These are phyloP conservation scores for Hymenoscyphus repandus DNA, from an alignment of 2,329 filamentous ascomycete genomes.

Conservation along the genomic window DNA sequence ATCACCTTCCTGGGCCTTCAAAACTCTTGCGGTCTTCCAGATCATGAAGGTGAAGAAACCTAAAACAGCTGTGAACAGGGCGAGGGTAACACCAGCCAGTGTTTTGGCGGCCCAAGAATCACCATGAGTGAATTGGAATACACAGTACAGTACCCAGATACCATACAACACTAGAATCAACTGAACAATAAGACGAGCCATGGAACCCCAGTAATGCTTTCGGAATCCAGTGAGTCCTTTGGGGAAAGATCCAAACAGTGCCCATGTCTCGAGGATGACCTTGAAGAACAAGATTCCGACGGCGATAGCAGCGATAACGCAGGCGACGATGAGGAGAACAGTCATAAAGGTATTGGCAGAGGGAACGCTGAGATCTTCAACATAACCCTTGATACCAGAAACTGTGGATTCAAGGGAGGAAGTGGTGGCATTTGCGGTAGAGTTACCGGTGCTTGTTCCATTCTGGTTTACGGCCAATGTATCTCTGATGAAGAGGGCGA, in stretches of 20 bases:
- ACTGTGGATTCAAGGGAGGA: conserved; percentile 47
- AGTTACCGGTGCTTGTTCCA: conserved; percentile 10
- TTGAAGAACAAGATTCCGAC: conserved; percentile 87
- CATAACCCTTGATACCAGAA: conserved; percentile 73
- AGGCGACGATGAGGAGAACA: conserved; percentile 80
- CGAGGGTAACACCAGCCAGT: conserved; percentile 77
- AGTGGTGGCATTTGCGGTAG: conserved; percentile 19
- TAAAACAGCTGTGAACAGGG: conserved; percentile 74
- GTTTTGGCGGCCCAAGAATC: conserved; percentile 91
- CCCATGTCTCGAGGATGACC: conserved; percentile 85
- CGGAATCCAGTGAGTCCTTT: conserved; percentile 76
- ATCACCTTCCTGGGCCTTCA: conserved; percentile 73
- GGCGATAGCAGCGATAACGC: conserved; percentile 76
- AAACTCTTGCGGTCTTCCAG: conserved; percentile 65
- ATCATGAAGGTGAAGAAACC: conserved; percentile 82
- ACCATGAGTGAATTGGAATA: conserved; percentile 90
- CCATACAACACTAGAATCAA: conserved; percentile 90
- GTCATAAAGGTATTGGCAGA: conserved; percentile 95
- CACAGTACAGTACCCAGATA: conserved; percentile 90
- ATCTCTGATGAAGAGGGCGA: conserved; percentile 48
- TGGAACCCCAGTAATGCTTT: conserved; percentile 91
- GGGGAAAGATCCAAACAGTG: conserved; percentile 83
- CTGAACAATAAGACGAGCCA: conserved; percentile 83
- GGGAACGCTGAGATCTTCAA: conserved; percentile 79
- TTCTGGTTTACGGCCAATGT: conserved; percentile 39